Percentiles rank a stretch among this genome's conserved stretches.
phyloP scores from a whole-genome alignment of 495 filamentous ascomycete genomes.

The Durotheca rogersii region DNA sequence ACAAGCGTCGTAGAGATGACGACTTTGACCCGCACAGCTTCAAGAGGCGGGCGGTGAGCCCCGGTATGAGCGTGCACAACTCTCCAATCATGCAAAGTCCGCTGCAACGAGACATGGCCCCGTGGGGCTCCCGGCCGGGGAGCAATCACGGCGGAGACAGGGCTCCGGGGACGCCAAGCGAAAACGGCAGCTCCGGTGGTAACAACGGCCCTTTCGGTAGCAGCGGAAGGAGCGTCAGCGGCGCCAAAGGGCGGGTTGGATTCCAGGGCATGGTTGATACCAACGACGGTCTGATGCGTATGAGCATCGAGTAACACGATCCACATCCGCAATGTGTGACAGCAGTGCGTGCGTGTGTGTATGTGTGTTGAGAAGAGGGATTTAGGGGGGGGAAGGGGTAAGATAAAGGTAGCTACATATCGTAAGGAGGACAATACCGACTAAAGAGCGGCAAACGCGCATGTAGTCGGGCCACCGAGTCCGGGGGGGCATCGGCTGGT shows the following conservation, averaged over 20 bases:
- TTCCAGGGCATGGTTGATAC: slow-evolving; percentile 96
- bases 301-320: slow-evolving; percentile 78
- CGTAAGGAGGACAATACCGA: background rate
- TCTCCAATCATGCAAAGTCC: slow-evolving; percentile 87
- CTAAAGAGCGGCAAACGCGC: too few relatives aligned
- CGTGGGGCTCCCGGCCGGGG: slow-evolving; percentile 72
- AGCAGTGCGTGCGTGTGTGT: background rate
- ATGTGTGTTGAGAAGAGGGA: too few relatives aligned
- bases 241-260: slow-evolving; percentile 62
- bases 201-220: slow-evolving; percentile 24
- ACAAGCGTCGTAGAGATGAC: slow-evolving; percentile 84
- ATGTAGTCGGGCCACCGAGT: too few relatives aligned
- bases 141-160: slow-evolving; percentile 55
- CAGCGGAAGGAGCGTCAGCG: slow-evolving; percentile 24
- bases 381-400: too few relatives aligned
- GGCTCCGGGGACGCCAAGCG: slow-evolving; percentile 42
- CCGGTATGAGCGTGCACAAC: slow-evolving; percentile 83
- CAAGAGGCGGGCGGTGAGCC: slow-evolving; percentile 91
- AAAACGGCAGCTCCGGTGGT: slow-evolving; percentile 40
- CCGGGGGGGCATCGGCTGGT: too few relatives aligned
- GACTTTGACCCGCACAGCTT: slow-evolving; percentile 87
- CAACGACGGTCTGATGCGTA: slow-evolving; percentile 92
- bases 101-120: slow-evolving; percentile 63
- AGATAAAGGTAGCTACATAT: background rate
- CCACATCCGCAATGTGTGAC: background rate